Evolutionary conservation across 768 basidiomycete genomes (phyloP).

Genomic region (Naganishia antarctica): DNA sequence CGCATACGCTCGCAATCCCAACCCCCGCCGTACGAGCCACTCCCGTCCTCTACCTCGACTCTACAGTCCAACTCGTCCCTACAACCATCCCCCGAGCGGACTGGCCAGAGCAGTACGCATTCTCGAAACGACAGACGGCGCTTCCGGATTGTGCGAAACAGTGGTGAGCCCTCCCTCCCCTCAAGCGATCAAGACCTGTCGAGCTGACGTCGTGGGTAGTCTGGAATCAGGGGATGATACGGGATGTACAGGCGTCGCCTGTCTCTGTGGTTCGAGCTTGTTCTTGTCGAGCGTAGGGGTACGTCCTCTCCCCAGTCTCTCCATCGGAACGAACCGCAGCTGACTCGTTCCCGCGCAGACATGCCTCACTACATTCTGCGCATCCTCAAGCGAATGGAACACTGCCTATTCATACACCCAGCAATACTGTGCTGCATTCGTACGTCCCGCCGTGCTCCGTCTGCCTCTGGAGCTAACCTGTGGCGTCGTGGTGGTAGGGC

Average conservation of each 20-base stretch:
- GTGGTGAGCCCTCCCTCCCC: background rate
- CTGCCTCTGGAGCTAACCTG: background rate
- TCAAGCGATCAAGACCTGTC: background rate
- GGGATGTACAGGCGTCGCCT: background rate
- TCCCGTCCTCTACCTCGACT: background rate
- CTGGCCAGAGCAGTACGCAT: slow-evolving; percentile 3
- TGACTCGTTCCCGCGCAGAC: background rate
- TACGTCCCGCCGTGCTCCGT: background rate
- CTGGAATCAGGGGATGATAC: background rate
- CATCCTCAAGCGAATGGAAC: slow-evolving; percentile 2
- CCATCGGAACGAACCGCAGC: background rate
- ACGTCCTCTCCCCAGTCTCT: background rate
- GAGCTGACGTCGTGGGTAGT: background rate
- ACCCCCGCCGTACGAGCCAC: background rate
- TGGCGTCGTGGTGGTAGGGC: background rate
- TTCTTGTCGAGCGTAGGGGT: background rate
- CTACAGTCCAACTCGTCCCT: background rate
- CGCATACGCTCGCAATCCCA: too few species aligned
- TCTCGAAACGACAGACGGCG: background rate
- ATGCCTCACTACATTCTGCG: background rate
- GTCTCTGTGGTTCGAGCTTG: background rate
- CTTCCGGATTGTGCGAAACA: background rate
- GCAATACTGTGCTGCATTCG: background rate
- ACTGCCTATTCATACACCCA: background rate
- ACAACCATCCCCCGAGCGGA: background rate